Evolutionary conservation across 352 stramenopile species (phyloP).

Genomic region (Ophiocytium majus): DNA sequence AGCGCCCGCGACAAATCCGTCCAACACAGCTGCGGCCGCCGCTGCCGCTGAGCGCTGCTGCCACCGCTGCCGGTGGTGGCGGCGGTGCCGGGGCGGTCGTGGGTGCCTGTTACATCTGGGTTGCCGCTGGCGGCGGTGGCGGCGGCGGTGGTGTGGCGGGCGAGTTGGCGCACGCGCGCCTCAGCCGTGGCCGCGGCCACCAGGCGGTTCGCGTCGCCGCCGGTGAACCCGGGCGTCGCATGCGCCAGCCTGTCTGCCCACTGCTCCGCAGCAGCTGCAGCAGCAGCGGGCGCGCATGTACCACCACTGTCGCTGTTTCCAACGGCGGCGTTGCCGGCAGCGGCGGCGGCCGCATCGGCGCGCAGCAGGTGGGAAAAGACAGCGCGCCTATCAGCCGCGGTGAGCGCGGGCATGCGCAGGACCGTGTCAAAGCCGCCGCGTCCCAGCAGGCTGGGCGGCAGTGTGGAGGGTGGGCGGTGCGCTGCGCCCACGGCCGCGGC

Average conservation of each 20-base stretch:
- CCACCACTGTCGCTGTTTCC: background rate
- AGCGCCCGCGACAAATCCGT: constrained; percentile 23
- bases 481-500: constrained; percentile 42
- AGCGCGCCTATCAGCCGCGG: constrained; percentile 24
- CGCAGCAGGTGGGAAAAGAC: constrained; percentile 29
- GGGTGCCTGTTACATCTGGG: too few relatives aligned
- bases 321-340: background rate
- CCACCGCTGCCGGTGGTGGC: background rate
- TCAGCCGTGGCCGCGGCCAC: constrained; percentile 19
- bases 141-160: background rate
- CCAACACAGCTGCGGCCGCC: constrained; percentile 13
- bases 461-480: constrained; percentile 14
- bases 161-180: constrained; percentile 9
- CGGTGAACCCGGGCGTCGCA: constrained; percentile 41
- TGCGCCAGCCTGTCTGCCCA: constrained; percentile 38
- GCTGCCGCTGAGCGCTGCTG: background rate
- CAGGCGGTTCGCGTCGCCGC: constrained; percentile 35
- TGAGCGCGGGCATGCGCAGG: constrained; percentile 32
- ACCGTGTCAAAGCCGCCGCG: constrained; percentile 42
- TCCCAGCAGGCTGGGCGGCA: constrained; percentile 32
- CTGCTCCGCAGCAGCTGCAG: background rate
- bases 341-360: background rate
- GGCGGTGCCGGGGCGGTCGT: background rate
- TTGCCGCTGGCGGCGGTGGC: background rate
- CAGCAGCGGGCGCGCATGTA: too few relatives aligned